These are phyloP conservation scores for Helotiales sp. DNA, from an alignment of 2,329 filamentous ascomycete species.

Conservation along the genomic window DNA sequence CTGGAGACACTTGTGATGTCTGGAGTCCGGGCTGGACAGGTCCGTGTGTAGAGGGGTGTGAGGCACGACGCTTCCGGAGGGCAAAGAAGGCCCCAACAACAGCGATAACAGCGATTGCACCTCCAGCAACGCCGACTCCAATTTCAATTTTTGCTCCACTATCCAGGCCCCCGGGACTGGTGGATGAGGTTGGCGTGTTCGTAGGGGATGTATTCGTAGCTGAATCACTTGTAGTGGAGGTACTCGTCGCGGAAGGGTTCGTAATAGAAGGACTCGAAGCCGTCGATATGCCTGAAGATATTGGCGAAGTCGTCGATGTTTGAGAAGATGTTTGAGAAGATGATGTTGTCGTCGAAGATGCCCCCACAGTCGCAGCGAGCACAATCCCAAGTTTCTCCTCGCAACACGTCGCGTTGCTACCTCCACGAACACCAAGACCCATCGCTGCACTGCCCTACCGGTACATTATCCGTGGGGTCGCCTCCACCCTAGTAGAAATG, in stretches of 20 bases:
- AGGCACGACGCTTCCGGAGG: background rate
- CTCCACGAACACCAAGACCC: slow-evolving; percentile 9
- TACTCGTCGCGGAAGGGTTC: background rate
- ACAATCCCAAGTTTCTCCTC: background rate
- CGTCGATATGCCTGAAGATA: background rate
- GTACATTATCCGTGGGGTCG: background rate
- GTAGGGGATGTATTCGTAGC: background rate
- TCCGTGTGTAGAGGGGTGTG: background rate
- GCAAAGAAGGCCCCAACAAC: background rate
- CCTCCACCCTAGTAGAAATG: slow-evolving; percentile 2
- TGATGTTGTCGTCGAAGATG: background rate
- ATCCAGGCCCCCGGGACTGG: background rate
- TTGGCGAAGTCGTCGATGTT: background rate
- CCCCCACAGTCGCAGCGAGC: slow-evolving; percentile 1
- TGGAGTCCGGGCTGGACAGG: background rate
- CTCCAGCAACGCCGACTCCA: slow-evolving; percentile 5
- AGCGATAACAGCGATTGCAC: background rate
- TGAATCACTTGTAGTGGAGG: background rate
- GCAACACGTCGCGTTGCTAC: slow-evolving; percentile 6
- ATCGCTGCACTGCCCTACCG: slow-evolving; percentile 5
- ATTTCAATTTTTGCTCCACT: slow-evolving; percentile 6
- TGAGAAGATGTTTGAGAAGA: background rate
- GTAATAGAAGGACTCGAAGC: background rate
- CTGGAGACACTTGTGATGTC: background rate
- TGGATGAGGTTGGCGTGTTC: background rate